Evolutionary conservation across 345 rosid genomes (phyloP).

Genomic region (Eucalyptus globulus): DNA sequence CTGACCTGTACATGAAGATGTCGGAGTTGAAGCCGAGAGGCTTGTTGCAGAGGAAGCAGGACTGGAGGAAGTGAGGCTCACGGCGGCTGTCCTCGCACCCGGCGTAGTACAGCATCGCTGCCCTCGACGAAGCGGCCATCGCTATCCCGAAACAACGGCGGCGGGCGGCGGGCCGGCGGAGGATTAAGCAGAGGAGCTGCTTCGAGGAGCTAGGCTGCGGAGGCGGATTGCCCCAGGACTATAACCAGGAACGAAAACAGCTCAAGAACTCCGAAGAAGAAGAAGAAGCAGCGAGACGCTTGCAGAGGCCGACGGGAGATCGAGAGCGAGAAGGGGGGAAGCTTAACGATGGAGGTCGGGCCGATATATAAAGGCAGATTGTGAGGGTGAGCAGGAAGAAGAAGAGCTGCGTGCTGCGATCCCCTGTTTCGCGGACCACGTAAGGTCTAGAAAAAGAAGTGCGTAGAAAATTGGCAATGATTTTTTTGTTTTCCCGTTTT

Average conservation of each 20-base stretch:
- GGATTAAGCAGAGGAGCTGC: not conserved
- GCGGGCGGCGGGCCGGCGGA: not conserved
- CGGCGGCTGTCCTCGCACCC: slow-evolving; percentile 1
- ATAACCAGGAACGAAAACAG: not conserved
- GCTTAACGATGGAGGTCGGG: not conserved
- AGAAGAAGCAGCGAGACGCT: not conserved
- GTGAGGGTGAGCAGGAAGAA: not conserved
- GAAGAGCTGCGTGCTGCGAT: too few relatives aligned
- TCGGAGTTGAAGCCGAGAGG: slow-evolving; percentile 48
- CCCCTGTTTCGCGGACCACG: not conserved
- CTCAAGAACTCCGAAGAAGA: not conserved
- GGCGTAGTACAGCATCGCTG: slow-evolving; percentile 15
- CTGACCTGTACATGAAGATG: slow-evolving; percentile 87
- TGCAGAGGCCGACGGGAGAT: not conserved
- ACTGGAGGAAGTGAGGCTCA: slow-evolving; percentile 54
- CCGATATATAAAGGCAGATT: not conserved
- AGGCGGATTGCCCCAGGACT: not conserved
- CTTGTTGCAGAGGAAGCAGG: slow-evolving; percentile 63
- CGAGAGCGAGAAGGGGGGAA: not conserved
- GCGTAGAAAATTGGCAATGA: not conserved
- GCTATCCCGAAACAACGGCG: not conserved
- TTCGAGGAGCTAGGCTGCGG: not conserved
- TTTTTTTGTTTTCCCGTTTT: not conserved
- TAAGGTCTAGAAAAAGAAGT: not conserved
- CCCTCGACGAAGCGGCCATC: not conserved